Evolutionary conservation across 805 yeast species (phyloP), one percentile per base, ranked within the genome.

Genomic region (Wickerhamomyces hampshirensis): DNA sequence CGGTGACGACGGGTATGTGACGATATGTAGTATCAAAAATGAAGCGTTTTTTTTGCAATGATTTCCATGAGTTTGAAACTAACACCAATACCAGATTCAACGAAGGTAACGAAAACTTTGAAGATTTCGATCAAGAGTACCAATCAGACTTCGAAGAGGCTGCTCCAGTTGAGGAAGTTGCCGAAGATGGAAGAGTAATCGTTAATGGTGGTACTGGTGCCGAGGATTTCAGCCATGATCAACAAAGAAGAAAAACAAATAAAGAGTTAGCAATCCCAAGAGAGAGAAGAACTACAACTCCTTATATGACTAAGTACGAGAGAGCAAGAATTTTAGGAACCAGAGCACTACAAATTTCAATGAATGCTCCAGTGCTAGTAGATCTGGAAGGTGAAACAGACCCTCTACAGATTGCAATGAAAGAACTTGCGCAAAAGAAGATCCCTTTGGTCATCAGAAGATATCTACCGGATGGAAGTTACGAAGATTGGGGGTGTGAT

Each of bases 321-420:
- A 77, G 97, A 52, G 99, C 99, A 6, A 78, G 99, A 67, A 87
- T 93, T 43, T 73, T 93, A 54, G 99, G 99, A 18, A 93, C 99
- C 9, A 76, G 99, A 53, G 98, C 99, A 2, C 68, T 93, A 47
- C 99, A 93, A 63, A 91, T 93, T 53, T 87, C 97, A 18, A 84
- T 93, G 85, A 93, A 93, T 58, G 98, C 99, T 1, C 98, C 98
- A 2, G 98, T 93, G 3, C 74, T 93, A 57, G 98, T 93, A 28
- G 98, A 94, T 56, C 77, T 93, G 40, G 99, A 93, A 65, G 98
- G 98, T 56, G 99, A 94, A 62, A 94, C 98, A 3, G 99, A 93
- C 60, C 98, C 99, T 11, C 69, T 93, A 57, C 96, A 89, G 62
- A 93, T 93, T 44, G 97, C 99, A 42, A 83, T 87, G 86, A 93